These are phyloP conservation scores for Fomitopsis pinicola DNA, from an alignment of 1,284 basidiomycete genomes.

Conservation along the genomic window DNA sequence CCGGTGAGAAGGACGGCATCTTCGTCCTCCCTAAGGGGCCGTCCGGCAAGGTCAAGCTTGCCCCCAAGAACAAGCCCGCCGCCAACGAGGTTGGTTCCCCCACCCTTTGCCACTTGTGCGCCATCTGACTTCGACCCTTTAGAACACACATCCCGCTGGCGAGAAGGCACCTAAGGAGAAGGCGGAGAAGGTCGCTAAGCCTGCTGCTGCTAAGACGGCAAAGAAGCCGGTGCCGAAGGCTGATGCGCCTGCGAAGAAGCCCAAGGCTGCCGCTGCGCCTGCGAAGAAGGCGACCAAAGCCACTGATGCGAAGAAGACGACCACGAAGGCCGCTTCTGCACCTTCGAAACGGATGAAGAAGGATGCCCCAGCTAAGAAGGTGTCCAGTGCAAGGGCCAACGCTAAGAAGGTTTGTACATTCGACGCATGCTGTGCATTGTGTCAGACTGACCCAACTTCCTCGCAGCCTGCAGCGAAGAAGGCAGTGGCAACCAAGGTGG, in stretches of 20 bases:
- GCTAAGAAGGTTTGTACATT: slow-evolving; percentile 29
- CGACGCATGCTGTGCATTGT: background rate
- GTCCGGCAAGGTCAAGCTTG: slow-evolving; percentile 37
- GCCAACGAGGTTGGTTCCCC: slow-evolving; percentile 52
- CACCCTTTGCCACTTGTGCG: too few species aligned
- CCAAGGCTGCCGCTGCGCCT: slow-evolving; percentile 14
- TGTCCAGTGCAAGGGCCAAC: slow-evolving; percentile 26
- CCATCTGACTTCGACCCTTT: too few species aligned
- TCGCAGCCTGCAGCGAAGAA: slow-evolving; percentile 23
- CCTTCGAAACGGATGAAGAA: slow-evolving; percentile 26
- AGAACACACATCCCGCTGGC: background rate
- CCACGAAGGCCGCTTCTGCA: slow-evolving; percentile 19
- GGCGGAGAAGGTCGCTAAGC: background rate
- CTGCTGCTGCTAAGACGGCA: slow-evolving; percentile 14
- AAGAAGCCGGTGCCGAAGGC: slow-evolving; percentile 30
- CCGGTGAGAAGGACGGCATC: slow-evolving; percentile 74
- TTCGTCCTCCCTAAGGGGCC: slow-evolving; percentile 86
- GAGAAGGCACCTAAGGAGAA: background rate
- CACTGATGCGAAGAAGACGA: slow-evolving; percentile 13
- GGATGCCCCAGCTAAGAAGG: slow-evolving; percentile 34
- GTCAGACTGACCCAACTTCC: slow-evolving; percentile 1
- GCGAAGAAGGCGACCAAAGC: slow-evolving; percentile 19
- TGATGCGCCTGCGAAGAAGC: slow-evolving; percentile 10
- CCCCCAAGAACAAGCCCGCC: slow-evolving; percentile 43
- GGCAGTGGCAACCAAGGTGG: slow-evolving; percentile 13